Evolutionary conservation across 179 eudicot genomes (phyloP), one percentile per base, ranked within the genome.

Genomic region (Beta macrorhiza): DNA sequence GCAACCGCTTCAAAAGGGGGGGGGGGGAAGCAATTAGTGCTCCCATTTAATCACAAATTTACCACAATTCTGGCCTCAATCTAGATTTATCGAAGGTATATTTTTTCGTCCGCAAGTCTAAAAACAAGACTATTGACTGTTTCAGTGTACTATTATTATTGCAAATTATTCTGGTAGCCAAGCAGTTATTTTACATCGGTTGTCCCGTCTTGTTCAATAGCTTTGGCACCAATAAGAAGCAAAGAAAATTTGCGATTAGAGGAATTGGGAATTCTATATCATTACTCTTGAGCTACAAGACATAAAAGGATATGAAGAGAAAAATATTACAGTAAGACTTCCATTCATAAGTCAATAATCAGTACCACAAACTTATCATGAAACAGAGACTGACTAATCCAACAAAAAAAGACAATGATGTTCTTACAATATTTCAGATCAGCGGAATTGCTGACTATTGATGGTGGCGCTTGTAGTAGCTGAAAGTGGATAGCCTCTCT

Each of bases 401-500:
- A 83, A 55, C 52, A 79, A 19, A 59, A 3, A 61, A 47, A 64
- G 29, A 19, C 70, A 68, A 13, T 45, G 69, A 45, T 70, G 67
- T 32, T 15, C 87, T 82, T 90, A 96, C 99, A 91, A 80, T 85
- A 93, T 86, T 96, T 96, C 79, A 96, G 85, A 83, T 96, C 99
- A 80, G 93, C 98, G 58, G 92, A 85, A 79, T 76, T 83, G 85
- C 87, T 84, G 74, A 94, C 87, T 78, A 87, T 71, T 76, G 80
- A 85, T 44, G 98, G 97, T 63, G 99, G 90, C 76, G 97, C 98
- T 87, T 91, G 95, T 86, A 96, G 89, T 64, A 94, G 92, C 89
- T 92, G 99, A 85, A 94, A 92, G 67, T 83, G 92, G 62, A 92
- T 85, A 81, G 91, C 97, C 85, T 96, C 97, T 58, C 75, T 52